Evolutionary conservation across 345 rosid genomes (phyloP), one percentile per base, ranked within the genome.

Genomic region (Arabidopsis arenosa): DNA sequence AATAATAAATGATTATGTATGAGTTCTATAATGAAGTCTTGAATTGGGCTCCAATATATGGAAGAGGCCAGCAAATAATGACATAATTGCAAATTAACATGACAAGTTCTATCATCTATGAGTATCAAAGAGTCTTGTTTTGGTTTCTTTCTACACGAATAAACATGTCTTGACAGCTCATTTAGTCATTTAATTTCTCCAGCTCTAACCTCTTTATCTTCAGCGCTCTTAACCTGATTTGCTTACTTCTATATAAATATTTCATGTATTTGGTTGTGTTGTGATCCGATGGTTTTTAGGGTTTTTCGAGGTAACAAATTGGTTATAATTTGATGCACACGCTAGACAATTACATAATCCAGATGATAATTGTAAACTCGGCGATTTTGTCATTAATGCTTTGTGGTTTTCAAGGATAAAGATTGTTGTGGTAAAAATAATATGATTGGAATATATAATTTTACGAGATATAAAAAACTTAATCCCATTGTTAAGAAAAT

Each of bases 61-160:
- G n/a, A 58, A 59, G 54, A 67, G 74, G 7, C 75, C 74, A 76
- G 69, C 79, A 68, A 61, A 61, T 37, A 59, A 76, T 43, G 40
- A 61, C 63, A 76, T 76, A 76, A 70, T 69, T 63, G 70, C 75
- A 70, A 63, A 70, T 63, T 63, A 70, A 70, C 76, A 44, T 76
- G 80, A 45, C 75, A 63, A 62, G 71, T 76, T 76, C 65, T 54
- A 32, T 45, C 36, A 61, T 76, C 65, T 55, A 32, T 45, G 45
- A 61, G 58, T 53, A 68, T 54, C 69, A 62, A 69, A 69, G 41
- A 69, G 70, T 63, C 26, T 69, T 69, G 35, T 7, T 69, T 76
- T 76, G 70, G 75, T 76, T 76, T 76, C 64, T 41, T 76, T 62
- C 64, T 62, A 75, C 43, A 41, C 7, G 60, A 23, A 3, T 4